phyloP scores from a whole-genome alignment of 495 filamentous ascomycete genomes.

The Penicillium bialowiezense region DNA sequence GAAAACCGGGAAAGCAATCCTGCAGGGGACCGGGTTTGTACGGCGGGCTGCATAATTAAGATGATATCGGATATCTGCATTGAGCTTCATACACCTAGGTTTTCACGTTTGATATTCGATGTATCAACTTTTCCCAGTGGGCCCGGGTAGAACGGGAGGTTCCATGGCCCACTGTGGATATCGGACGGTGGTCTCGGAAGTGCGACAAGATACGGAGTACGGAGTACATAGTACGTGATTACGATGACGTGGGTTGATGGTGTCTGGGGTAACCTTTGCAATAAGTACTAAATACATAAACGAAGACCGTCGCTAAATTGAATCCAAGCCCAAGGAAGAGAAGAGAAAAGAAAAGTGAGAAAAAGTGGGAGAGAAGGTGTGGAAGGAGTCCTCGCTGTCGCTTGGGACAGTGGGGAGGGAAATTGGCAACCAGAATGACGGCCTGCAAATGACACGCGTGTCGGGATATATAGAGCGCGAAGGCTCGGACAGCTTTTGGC shows the following conservation, averaged over 20 bases:
- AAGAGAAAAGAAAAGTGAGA: constrained; percentile 5
- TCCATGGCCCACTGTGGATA: neutral
- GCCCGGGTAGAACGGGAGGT: neutral
- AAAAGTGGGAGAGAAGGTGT: neutral
- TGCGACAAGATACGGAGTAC: neutral
- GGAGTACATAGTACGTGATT: neutral
- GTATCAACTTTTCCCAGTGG: neutral
- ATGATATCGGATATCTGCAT: no score
- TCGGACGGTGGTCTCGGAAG: neutral
- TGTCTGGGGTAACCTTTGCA: no score
- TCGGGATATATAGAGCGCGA: constrained; percentile 4
- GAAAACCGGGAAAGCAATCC: no score
- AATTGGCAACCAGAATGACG: neutral
- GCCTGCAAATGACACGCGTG: neutral
- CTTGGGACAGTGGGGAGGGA: neutral
- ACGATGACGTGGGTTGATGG: no score
- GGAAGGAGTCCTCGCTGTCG: neutral
- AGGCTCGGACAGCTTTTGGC: constrained; percentile 8
- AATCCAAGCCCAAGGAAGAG: constrained; percentile 9
- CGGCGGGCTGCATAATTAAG: no score
- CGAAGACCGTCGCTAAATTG: constrained; percentile 23
- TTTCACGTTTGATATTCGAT: neutral
- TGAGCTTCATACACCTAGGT: no score
- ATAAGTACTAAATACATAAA: constrained; percentile 12
- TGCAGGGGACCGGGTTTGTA: no score